phyloP scores from a whole-genome alignment of 2,329 filamentous ascomycete species.

The Tolypocladium album region DNA sequence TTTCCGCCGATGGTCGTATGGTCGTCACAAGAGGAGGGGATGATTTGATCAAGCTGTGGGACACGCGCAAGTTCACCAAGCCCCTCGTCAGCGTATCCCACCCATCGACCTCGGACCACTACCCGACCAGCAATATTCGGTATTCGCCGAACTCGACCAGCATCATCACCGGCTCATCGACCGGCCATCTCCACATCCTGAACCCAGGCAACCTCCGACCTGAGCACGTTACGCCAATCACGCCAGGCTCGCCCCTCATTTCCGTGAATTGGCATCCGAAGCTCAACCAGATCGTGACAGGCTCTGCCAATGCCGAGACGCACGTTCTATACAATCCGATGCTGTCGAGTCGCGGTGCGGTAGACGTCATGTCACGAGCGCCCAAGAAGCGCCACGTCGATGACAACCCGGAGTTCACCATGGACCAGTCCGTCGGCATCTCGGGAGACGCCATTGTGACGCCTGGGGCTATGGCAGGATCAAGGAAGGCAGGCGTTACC shows the following conservation, averaged over 20 bases:
- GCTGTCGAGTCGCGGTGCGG: slow-evolving; percentile 71
- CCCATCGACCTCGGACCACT: slow-evolving; percentile 72
- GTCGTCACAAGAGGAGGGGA: slow-evolving; percentile 87
- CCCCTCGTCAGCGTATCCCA: slow-evolving; percentile 74
- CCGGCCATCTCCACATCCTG: slow-evolving; percentile 81
- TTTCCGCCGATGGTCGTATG: slow-evolving; percentile 83
- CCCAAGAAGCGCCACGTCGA: slow-evolving; percentile 94
- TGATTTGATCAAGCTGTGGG: slow-evolving; percentile 90
- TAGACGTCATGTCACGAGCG: slow-evolving; percentile 82
- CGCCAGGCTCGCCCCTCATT: slow-evolving; percentile 71
- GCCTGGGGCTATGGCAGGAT: slow-evolving; percentile 47
- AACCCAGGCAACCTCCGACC: slow-evolving; percentile 83
- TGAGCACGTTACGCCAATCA: slow-evolving; percentile 82
- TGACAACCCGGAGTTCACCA: slow-evolving; percentile 80
- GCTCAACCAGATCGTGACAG: slow-evolving; percentile 92
- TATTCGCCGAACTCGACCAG: slow-evolving; percentile 78
- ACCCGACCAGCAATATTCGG: slow-evolving; percentile 74
- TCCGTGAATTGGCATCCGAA: slow-evolving; percentile 86
- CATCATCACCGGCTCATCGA: slow-evolving; percentile 80
- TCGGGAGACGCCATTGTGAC: slow-evolving; percentile 74
- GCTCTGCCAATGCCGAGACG: slow-evolving; percentile 81
- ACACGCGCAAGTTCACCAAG: slow-evolving; percentile 88
- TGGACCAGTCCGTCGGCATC: slow-evolving; percentile 69
- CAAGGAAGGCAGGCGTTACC: slow-evolving; percentile 56
- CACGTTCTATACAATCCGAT: slow-evolving; percentile 84